These are phyloP conservation scores for Trichosporon inkin DNA, from an alignment of 1,284 basidiomycete genomes.

Conservation along the genomic window DNA sequence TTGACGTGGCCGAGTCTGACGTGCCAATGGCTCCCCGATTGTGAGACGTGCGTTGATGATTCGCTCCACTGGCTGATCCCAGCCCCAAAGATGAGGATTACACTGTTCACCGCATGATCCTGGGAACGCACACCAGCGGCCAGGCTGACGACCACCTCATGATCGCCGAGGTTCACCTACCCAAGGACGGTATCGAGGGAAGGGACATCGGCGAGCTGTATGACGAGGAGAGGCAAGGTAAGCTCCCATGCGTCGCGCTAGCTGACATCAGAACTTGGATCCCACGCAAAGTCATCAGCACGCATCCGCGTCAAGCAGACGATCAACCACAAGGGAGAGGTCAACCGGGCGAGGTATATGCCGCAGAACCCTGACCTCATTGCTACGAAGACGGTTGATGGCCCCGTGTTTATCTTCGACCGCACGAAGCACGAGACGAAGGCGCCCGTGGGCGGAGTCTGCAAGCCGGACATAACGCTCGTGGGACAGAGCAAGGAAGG, in stretches of 20 bases:
- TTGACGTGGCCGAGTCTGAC: conserved; percentile 97
- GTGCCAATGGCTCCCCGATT: conserved; percentile 98
- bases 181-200: conserved; percentile 61
- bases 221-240: conserved; percentile 81
- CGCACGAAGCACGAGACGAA: conserved; percentile 94
- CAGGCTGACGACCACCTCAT: conserved; percentile 94
- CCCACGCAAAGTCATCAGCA: conserved; percentile 69
- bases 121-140: conserved; percentile 96
- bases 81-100: conserved; percentile 79
- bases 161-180: conserved; percentile 90
- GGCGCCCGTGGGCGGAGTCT: conserved; percentile 75
- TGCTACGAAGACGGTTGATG: conserved; percentile 86
- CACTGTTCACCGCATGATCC: conserved; percentile 84
- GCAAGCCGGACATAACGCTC: conserved; percentile 85
- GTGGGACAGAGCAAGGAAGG: conserved; percentile 91
- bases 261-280: conserved; percentile 65
- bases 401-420: conserved; percentile 92
- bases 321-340: conserved; percentile 94
- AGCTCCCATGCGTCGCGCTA: not conserved
- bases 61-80: conserved; percentile 11
- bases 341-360: conserved; percentile 97
- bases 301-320: conserved; percentile 86
- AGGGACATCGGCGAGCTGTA: conserved; percentile 73
- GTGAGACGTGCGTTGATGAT: conserved; percentile 66
- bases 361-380: conserved; percentile 97